Evolutionary conservation across 768 basidiomycete species (phyloP).

Genomic region (Multifurca ochricompacta): DNA sequence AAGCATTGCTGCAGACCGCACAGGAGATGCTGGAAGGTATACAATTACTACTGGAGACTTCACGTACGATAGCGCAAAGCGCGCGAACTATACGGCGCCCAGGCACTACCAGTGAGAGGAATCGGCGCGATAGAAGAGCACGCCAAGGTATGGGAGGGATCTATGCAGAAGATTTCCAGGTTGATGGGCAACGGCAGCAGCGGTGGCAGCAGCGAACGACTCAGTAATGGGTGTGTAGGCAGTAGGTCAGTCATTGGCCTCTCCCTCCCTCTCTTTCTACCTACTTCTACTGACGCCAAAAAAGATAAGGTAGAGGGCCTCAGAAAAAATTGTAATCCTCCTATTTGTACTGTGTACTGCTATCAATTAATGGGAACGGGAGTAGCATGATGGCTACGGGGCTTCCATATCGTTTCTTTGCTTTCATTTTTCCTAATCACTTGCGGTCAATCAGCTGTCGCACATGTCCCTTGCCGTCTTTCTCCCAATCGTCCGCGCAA

Average conservation of each 20-base stretch:
- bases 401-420: too few species aligned
- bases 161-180: background rate
- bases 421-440: too few species aligned
- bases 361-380: background rate
- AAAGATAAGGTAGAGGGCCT: background rate
- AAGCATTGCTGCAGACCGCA: background rate
- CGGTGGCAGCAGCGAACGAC: background rate
- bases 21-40: constrained; percentile 6
- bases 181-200: background rate
- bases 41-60: constrained; percentile 2
- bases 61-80: background rate
- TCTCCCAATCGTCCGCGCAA: background rate
- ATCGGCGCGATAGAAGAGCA: background rate
- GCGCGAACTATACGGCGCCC: background rate
- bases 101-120: background rate
- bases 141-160: background rate
- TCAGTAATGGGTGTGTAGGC: too few species aligned
- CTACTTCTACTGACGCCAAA: background rate
- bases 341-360: background rate
- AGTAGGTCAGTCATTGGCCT: background rate
- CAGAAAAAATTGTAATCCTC: background rate
- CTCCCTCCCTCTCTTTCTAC: background rate
- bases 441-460: too few species aligned
- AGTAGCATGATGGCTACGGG: too few species aligned
- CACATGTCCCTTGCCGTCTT: too few species aligned